These are phyloP conservation scores for Cercospora zeina DNA, from an alignment of 2,329 filamentous ascomycete species.

Conservation along the genomic window DNA sequence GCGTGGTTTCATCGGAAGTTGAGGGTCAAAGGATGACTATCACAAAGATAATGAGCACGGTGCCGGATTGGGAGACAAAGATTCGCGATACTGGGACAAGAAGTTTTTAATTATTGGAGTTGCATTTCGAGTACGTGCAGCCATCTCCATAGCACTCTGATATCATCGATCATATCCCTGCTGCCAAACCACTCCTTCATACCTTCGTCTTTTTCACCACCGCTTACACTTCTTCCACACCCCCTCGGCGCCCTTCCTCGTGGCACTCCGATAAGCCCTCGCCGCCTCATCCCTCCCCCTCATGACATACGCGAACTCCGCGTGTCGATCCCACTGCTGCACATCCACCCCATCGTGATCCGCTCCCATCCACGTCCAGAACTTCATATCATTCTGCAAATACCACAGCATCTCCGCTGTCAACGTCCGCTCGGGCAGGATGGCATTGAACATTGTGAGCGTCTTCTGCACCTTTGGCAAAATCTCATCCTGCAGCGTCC, in stretches of 20 bases:
- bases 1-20: no score
- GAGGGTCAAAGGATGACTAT: no score
- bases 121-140: no score
- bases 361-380: background rate
- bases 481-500: slow-evolving; percentile 9
- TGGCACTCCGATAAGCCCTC: slow-evolving; percentile 3
- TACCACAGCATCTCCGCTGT: slow-evolving; percentile 13
- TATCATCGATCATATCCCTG: no score
- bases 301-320: background rate
- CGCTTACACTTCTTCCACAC: background rate
- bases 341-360: background rate
- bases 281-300: slow-evolving; percentile 11
- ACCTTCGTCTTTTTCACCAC: background rate
- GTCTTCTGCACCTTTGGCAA: background rate
- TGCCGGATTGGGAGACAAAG: no score
- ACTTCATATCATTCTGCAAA: background rate
- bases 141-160: no score
- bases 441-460: slow-evolving; percentile 2
- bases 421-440: background rate
- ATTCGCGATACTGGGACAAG: no score
- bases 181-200: background rate
- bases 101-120: no score
- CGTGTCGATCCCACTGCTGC: background rate
- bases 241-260: slow-evolving; percentile 3
- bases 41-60: no score